These are phyloP conservation scores for Pterocarpus macrocarpus DNA, from an alignment of 306 rosid species.

Conservation along the genomic window DNA sequence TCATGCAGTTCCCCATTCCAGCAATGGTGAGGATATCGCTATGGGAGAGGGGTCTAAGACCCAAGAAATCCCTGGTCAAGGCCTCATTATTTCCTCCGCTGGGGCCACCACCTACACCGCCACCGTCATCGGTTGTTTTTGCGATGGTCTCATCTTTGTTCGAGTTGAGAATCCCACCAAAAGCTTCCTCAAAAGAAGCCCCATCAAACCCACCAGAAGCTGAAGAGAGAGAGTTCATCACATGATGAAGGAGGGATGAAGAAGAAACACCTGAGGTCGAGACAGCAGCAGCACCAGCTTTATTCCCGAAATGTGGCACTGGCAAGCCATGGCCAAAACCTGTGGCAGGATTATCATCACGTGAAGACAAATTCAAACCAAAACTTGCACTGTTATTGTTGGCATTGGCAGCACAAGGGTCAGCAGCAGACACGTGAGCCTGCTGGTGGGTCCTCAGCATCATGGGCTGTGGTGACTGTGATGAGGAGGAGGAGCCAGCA, in stretches of 20 bases:
- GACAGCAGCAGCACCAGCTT: too few relatives aligned
- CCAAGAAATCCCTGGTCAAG: conserved; percentile 80
- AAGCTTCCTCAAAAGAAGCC: conserved; percentile 54
- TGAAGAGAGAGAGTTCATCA: conserved; percentile 52
- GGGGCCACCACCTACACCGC: not conserved
- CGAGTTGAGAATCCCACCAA: conserved; percentile 50
- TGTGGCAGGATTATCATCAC: not conserved
- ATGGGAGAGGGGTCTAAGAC: conserved; percentile 68
- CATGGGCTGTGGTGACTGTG: not conserved
- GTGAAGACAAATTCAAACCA: not conserved
- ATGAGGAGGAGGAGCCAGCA: not conserved
- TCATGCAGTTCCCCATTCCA: conserved; percentile 48
- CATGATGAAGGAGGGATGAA: conserved; percentile 55
- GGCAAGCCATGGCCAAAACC: not conserved
- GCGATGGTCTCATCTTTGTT: not conserved
- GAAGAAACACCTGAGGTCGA: not conserved
- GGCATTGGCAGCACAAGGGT: not conserved
- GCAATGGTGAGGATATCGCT: conserved; percentile 67
- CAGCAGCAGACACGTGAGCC: not conserved
- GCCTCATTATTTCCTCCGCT: conserved; percentile 45
- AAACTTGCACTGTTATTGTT: not conserved
- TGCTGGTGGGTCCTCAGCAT: not conserved
- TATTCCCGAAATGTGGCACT: too few relatives aligned
- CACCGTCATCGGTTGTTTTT: not conserved
- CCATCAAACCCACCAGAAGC: conserved; percentile 39